Evolutionary conservation across 805 yeast genomes (phyloP), one percentile per base, ranked within the genome.

Genomic region (Teunomyces kruisii): DNA sequence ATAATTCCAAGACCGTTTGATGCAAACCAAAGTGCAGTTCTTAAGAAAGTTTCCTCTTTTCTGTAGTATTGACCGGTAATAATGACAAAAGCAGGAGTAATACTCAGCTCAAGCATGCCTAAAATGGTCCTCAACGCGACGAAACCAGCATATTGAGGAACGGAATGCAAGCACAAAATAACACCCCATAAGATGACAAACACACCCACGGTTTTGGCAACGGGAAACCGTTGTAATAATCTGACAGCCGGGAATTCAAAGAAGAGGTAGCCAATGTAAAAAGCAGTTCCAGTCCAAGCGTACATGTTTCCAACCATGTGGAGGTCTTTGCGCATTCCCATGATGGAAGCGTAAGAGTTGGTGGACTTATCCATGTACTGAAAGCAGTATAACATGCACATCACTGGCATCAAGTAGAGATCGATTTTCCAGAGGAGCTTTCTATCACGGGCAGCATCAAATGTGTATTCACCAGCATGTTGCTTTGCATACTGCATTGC

Each of bases 351-450:
- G 37, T 72, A 75, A 16, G 79, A 67, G 39, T 68, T 73, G 3
- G 84, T 65, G 15, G 67, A 62, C 57, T 83, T 83, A 62, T 83
- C 88, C 81, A 83, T 77, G 51, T 70, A 78, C 59, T 81, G 86
- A 15, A 75, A 59, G 12, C 78, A 70, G 59, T 78, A 77, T 19
- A 78, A 53, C 17, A 73, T 45, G 49, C 76, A 73, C 62, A 81
- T 65, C 42, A 80, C 46, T 1, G 86, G 82, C 53, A 79, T 60
- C 49, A 82, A 50, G 47, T 60, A 72, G 13, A 72, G 36, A 55
- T 82, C 86, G 19, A 80, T 74, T 54, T 81, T 83, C 54, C 80
- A 48, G 55, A 49, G 67, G 54, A 35, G 75, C 57, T 45, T 53
- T 63, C 72, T 42, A 57, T 65, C 51, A 26, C 28, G 28, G 12